Evolutionary conservation across 495 filamentous ascomycete genomes (phyloP).

Genomic region (Hypoxylon cercidicola): DNA sequence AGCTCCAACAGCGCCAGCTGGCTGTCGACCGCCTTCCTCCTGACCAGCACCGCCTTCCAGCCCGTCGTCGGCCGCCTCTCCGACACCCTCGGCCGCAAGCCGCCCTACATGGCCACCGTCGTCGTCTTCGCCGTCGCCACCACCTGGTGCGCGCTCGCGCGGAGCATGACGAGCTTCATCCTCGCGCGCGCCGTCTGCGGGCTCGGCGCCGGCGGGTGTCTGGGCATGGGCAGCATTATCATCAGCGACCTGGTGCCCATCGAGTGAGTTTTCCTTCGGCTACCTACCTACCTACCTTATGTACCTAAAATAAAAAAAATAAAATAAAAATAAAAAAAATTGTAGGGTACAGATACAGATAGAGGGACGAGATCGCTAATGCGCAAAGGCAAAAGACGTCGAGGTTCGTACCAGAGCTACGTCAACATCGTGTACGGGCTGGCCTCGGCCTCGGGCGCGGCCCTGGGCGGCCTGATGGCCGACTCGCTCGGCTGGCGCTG

Average conservation of each 20-base stretch:
- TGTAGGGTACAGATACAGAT: background rate
- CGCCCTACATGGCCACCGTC: slow-evolving; percentile 72
- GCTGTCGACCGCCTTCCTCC: slow-evolving; percentile 80
- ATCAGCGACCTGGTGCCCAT: slow-evolving; percentile 80
- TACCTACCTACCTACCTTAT: background rate
- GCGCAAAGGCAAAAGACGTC: slow-evolving; percentile 51
- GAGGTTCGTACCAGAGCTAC: slow-evolving; percentile 80
- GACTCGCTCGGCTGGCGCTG: slow-evolving; percentile 80
- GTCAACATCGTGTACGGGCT: slow-evolving; percentile 75
- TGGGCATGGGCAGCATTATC: slow-evolving; percentile 77
- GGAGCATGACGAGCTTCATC: slow-evolving; percentile 77
- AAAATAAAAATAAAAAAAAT: background rate
- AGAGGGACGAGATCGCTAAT: slow-evolving; percentile 9
- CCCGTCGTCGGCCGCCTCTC: slow-evolving; percentile 78
- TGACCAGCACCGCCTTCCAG: slow-evolving; percentile 80
- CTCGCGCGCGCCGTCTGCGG: slow-evolving; percentile 77
- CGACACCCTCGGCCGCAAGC: slow-evolving; percentile 77
- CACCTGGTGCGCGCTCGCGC: slow-evolving; percentile 76
- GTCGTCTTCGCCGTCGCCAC: slow-evolving; percentile 73
- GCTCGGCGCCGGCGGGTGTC: slow-evolving; percentile 76
- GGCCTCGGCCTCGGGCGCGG: slow-evolving; percentile 71
- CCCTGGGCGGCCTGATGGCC: slow-evolving; percentile 77
- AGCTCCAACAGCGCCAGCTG: slow-evolving; percentile 80
- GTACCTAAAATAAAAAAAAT: too few relatives aligned
- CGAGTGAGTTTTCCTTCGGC: slow-evolving; percentile 58